Percentiles rank a stretch among this genome's conserved stretches.
These are phyloP conservation scores for Lavandula angustifolia DNA, from an alignment of 257 asterid species.

Conservation along the genomic window DNA sequence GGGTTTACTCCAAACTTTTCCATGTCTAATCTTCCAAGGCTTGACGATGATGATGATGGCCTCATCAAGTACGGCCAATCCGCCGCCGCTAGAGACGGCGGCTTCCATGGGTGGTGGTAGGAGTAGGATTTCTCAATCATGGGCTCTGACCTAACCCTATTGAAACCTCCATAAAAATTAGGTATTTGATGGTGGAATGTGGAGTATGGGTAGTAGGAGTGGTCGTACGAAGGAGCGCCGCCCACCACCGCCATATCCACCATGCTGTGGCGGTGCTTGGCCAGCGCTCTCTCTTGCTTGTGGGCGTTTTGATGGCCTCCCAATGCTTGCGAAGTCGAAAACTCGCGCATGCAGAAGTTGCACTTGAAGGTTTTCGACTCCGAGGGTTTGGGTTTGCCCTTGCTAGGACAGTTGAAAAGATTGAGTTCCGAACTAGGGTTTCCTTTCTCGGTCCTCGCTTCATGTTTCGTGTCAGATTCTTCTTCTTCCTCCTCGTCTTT, in stretches of 20 bases:
- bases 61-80: conserved; percentile 30
- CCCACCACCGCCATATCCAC: conserved; percentile 29
- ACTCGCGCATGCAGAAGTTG: conserved; percentile 57
- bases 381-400: conserved; percentile 16
- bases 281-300: conserved; percentile 62
- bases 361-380: conserved; percentile 51
- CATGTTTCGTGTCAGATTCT: conserved; percentile 23
- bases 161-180: conserved; percentile 37
- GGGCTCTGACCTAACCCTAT: conserved; percentile 40
- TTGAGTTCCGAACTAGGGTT: conserved; percentile 42
- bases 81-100: conserved; percentile 18
- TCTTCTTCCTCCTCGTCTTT: conserved; percentile 25
- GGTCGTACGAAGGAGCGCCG: conserved; percentile 31
- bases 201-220: conserved; percentile 43
- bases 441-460: conserved; percentile 10
- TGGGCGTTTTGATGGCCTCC: conserved; percentile 87
- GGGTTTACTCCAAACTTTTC: conserved; percentile 17
- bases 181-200: conserved; percentile 40
- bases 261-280: conserved; percentile 49
- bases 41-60: conserved; percentile 25
- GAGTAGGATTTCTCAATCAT: conserved; percentile 47
- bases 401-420: conserved; percentile 33
- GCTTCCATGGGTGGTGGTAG: conserved; percentile 33
- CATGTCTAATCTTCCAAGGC: conserved; percentile 25
- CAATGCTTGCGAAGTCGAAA: conserved; percentile 72